Evolutionary conservation across 805 yeast species (phyloP).

Genomic region (Kluyveromyces wickerhamii): DNA sequence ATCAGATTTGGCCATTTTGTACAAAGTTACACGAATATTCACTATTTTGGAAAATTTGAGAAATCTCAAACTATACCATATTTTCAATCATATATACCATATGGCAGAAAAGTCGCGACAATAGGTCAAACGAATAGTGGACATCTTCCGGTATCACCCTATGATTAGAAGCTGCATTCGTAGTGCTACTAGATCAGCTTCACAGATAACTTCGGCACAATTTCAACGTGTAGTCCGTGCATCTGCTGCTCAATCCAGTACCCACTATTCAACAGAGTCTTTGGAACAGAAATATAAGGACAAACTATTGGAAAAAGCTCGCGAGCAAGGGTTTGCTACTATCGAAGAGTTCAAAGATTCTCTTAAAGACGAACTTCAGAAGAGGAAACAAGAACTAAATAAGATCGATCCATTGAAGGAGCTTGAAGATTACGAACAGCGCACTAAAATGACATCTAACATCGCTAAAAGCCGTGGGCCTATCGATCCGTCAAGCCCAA

Average conservation of each 20-base stretch:
- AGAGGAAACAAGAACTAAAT: conserved; percentile 46
- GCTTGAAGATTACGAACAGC: conserved; percentile 47
- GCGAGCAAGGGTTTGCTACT: conserved; percentile 24
- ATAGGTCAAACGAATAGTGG: too few relatives aligned
- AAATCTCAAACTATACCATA: neutral
- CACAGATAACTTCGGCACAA: conserved; percentile 4
- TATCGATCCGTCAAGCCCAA: conserved; percentile 34
- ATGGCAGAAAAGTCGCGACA: too few relatives aligned
- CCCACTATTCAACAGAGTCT: conserved; percentile 18
- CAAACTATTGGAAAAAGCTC: conserved; percentile 33
- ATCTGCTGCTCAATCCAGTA: conserved; percentile 2
- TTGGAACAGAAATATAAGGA: conserved; percentile 27
- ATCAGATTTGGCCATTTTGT: too few relatives aligned
- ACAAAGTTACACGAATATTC: neutral
- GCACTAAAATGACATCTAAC: conserved; percentile 21
- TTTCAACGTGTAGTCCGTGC: conserved; percentile 5
- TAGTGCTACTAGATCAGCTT: conserved; percentile 2
- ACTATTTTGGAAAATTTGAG: neutral
- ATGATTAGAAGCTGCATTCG: conserved; percentile 4
- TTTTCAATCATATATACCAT: neutral
- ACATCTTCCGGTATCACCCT: too few relatives aligned
- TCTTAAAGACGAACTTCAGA: conserved; percentile 52
- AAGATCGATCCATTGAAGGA: conserved; percentile 64
- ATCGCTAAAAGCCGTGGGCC: conserved; percentile 17
- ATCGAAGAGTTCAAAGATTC: conserved; percentile 56